Percentiles rank a stretch among this genome's conserved stretches.
Conservation (phyloP, 805 yeast species). For the Kazachstania taianensis region DNA sequence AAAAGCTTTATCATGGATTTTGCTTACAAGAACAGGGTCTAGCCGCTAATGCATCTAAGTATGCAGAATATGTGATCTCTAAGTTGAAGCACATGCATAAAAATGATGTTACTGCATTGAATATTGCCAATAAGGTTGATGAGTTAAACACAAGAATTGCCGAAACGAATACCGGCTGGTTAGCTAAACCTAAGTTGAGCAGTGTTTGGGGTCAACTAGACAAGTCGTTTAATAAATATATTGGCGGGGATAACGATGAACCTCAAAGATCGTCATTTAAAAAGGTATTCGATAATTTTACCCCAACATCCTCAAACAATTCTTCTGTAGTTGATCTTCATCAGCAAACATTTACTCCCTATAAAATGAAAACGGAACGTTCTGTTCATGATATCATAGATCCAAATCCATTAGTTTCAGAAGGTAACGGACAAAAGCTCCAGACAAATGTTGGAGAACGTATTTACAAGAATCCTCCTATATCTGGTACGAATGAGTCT, state of each 20-base stretch:
- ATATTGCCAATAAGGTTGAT: conserved; percentile 28
- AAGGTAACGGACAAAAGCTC: too few relatives aligned
- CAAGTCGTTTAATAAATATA: conserved; percentile 65
- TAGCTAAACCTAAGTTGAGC: conserved; percentile 66
- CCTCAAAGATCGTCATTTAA: conserved; percentile 28
- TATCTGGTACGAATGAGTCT: too few relatives aligned
- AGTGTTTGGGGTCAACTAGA: conserved; percentile 84
- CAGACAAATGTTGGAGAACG: too few relatives aligned
- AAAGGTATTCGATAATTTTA: conserved; percentile 61
- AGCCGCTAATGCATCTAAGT: conserved; percentile 48
- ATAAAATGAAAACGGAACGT: conserved; percentile 1
- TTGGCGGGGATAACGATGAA: conserved; percentile 70
- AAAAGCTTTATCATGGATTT: conserved; percentile 59
- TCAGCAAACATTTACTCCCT: conserved; percentile 21
- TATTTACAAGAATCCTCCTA: too few relatives aligned
- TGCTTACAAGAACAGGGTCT: conserved; percentile 59
- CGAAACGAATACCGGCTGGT: conserved; percentile 58
- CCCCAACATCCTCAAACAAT: conserved; percentile 57
- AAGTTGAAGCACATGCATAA: conserved; percentile 33
- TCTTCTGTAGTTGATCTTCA: conserved; percentile 33
- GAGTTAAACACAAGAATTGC: conserved; percentile 38
- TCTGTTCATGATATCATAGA: background rate
- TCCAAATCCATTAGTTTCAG: too few relatives aligned
- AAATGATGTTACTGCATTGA: conserved; percentile 28
- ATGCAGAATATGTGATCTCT: conserved; percentile 42